Evolutionary conservation across 345 rosid species (phyloP).

Genomic region (Rhodamnia rubescens): DNA sequence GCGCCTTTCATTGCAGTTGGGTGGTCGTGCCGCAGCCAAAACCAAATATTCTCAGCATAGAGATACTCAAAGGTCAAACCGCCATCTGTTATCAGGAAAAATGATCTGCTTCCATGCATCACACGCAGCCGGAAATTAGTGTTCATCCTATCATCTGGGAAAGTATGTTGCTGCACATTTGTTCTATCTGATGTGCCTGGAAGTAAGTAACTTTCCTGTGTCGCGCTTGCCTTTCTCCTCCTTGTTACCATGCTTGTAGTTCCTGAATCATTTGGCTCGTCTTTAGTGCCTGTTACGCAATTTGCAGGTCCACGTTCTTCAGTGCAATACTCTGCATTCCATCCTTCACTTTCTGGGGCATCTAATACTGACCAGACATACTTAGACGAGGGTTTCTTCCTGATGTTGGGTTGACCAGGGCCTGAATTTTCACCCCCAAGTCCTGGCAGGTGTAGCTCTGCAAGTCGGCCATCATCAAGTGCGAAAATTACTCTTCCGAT

Average conservation of each 20-base stretch:
- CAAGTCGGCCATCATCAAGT: conserved; percentile 60
- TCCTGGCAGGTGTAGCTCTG: conserved; percentile 52
- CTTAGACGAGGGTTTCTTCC: conserved; percentile 26
- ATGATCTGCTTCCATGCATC: conserved; percentile 46
- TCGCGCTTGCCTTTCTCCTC: conserved; percentile 32
- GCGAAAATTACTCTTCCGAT: conserved; percentile 45
- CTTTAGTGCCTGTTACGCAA: conserved; percentile 45
- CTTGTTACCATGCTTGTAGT: conserved; percentile 26
- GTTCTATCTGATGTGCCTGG: conserved; percentile 10
- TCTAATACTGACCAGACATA: conserved; percentile 46
- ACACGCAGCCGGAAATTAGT: conserved; percentile 36
- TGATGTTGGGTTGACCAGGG: conserved; percentile 23
- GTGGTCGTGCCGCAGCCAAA: conserved; percentile 65
- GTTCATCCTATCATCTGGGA: conserved; percentile 30
- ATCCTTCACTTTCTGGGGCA: conserved; percentile 64
- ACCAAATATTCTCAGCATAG: conserved; percentile 44
- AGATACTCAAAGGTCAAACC: conserved; percentile 56
- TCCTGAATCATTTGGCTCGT: conserved; percentile 35
- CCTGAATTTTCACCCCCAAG: conserved; percentile 47
- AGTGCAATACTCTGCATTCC: conserved; percentile 69
- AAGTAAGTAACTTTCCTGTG: conserved; percentile 28
- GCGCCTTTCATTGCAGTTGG: conserved; percentile 45
- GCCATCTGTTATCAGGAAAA: conserved; percentile 39
- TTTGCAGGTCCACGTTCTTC: conserved; percentile 55
- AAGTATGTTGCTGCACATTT: conserved; percentile 8